These are phyloP conservation scores for Phytophthora melonis DNA, from an alignment of 352 stramenopile genomes.

Conservation along the genomic window DNA sequence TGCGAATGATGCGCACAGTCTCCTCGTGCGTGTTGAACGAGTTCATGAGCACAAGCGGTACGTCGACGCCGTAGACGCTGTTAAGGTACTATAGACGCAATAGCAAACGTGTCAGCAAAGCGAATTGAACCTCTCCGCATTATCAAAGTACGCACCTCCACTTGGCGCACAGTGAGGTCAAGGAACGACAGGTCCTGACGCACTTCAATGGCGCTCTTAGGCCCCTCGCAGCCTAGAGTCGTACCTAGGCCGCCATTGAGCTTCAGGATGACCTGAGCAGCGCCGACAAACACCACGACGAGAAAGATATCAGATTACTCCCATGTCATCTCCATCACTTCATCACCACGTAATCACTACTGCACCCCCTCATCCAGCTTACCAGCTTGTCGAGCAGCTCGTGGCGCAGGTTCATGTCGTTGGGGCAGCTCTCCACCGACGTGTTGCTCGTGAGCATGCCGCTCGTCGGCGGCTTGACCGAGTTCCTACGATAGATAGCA, in stretches of 20 bases:
- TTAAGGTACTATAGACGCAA: slow-evolving; percentile 79
- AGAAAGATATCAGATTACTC: slow-evolving; percentile 22
- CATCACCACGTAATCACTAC: slow-evolving; percentile 1
- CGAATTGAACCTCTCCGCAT: not conserved
- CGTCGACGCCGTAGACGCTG: slow-evolving; percentile 93
- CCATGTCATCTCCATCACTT: not conserved
- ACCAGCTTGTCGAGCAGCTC: slow-evolving; percentile 96
- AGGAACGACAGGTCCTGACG: slow-evolving; percentile 96
- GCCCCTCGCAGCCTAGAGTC: slow-evolving; percentile 96
- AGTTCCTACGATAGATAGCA: too few relatives aligned
- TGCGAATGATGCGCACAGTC: slow-evolving; percentile 97
- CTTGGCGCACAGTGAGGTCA: slow-evolving; percentile 98
- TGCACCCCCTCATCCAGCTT: not conserved
- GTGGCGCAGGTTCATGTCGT: slow-evolving; percentile 93
- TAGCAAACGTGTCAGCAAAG: not conserved
- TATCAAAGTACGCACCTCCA: slow-evolving; percentile 69
- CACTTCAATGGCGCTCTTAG: slow-evolving; percentile 95
- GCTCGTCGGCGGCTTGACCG: slow-evolving; percentile 76
- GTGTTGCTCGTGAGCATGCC: slow-evolving; percentile 78
- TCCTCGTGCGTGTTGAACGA: slow-evolving; percentile 99
- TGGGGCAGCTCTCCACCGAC: slow-evolving; percentile 89
- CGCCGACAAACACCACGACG: not conserved
- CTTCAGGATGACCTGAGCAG: slow-evolving; percentile 94
- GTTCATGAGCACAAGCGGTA: slow-evolving; percentile 99
- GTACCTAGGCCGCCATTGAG: slow-evolving; percentile 99